Percentiles rank a stretch among this genome's conserved stretches.
Conservation (phyloP, 805 yeast species). For the Ogataea minuta region DNA sequence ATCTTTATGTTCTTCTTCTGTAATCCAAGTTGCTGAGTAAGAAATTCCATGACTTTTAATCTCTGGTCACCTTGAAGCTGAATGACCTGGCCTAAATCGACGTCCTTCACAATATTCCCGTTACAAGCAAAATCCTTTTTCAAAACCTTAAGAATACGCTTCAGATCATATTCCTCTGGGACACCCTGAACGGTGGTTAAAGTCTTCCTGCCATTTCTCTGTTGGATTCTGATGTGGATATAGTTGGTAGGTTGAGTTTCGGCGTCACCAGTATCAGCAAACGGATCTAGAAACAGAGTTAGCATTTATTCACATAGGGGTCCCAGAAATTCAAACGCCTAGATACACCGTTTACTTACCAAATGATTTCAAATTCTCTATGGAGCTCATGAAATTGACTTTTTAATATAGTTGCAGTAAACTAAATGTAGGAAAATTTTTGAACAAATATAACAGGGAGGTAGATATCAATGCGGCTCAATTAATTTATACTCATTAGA, state of each 20-base stretch:
- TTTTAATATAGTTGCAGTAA: not conserved
- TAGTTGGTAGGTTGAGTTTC: conserved; percentile 94
- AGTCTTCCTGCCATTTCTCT: conserved; percentile 99
- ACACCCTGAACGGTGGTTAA: conserved; percentile 98
- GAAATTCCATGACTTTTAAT: conserved; percentile 90
- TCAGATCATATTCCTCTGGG: conserved; percentile 90
- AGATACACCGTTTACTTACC: conserved; percentile 38
- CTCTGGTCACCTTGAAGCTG: conserved; percentile 99
- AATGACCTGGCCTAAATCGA: conserved; percentile 93
- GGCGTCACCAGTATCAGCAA: conserved; percentile 99
- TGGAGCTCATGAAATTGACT: conserved; percentile 66
- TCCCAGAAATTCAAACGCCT: not conserved
- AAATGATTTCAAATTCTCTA: conserved; percentile 84
- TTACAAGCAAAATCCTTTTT: conserved; percentile 99
- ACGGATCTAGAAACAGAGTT: conserved; percentile 61
- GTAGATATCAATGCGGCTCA: too few species aligned
- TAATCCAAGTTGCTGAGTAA: conserved; percentile 79
- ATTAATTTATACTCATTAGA: too few species aligned
- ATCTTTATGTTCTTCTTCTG: conserved; percentile 96
- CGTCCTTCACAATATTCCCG: conserved; percentile 96
- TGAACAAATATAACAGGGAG: not conserved
- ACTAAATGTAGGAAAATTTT: not conserved
- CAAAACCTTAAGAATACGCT: conserved; percentile 87
- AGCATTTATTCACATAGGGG: not conserved
- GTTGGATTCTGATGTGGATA: conserved; percentile 98